Percentiles rank a stretch among this genome's conserved stretches.
phyloP scores from a whole-genome alignment of 768 basidiomycete genomes.

The Boletus rubroflammeus region DNA sequence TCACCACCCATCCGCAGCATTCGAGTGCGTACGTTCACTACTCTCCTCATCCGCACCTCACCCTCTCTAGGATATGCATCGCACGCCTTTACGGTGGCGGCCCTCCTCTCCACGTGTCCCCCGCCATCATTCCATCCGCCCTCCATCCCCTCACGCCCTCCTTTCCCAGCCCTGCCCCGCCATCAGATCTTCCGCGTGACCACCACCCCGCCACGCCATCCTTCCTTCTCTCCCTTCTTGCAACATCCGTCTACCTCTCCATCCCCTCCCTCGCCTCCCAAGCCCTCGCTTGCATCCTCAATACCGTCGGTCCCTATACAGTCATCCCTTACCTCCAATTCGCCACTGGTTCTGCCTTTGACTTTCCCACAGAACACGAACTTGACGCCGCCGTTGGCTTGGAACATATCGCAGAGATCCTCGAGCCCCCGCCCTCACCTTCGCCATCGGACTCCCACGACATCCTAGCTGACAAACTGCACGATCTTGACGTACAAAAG shows the following conservation, averaged over 20 bases:
- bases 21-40: constrained; percentile 62
- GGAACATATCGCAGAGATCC: constrained; percentile 57
- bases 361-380: constrained; percentile 40
- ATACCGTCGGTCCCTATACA: constrained; percentile 76
- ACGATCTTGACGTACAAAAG: constrained; percentile 33
- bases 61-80: constrained; percentile 64
- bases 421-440: constrained; percentile 34
- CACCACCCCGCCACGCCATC: constrained; percentile 76
- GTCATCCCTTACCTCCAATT: constrained; percentile 76
- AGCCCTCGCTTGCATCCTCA: constrained; percentile 66
- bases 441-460: constrained; percentile 16
- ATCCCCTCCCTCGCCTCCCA: constrained; percentile 74
- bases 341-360: constrained; percentile 69
- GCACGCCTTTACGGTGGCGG: constrained; percentile 86
- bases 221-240: constrained; percentile 82
- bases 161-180: constrained; percentile 39
- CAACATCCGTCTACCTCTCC: constrained; percentile 82
- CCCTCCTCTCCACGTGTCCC: constrained; percentile 66
- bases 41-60: constrained; percentile 10
- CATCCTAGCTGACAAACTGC: constrained; percentile 29
- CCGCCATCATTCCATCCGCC: constrained; percentile 60
- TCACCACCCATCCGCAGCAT: constrained; percentile 49
- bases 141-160: constrained; percentile 67
- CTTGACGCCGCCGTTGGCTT: constrained; percentile 65
- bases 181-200: constrained; percentile 38